A percentile compares a stretch with the other conserved stretches of the same genome.
phyloP scores from a whole-genome alignment of 2,329 filamentous ascomycete genomes.

The Scorias spongiosa region DNA sequence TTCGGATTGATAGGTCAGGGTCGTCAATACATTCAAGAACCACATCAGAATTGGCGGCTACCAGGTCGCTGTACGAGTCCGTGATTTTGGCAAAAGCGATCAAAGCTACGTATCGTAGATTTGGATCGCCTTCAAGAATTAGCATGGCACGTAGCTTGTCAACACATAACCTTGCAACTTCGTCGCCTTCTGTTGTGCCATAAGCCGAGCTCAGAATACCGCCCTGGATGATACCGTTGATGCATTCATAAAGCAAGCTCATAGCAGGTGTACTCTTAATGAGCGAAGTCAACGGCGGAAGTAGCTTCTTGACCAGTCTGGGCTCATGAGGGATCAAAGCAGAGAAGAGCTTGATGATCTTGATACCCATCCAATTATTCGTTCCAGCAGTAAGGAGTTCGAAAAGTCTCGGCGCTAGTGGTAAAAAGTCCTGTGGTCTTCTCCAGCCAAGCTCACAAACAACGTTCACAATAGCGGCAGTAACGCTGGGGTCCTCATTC shows the following conservation, averaged over 20 bases:
- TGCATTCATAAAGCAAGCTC: constrained; percentile 97
- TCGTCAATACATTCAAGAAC: constrained; percentile 95
- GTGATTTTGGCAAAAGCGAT: constrained; percentile 95
- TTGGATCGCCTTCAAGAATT: constrained; percentile 81
- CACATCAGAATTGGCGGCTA: constrained; percentile 86
- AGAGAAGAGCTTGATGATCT: constrained; percentile 95
- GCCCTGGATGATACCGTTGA: constrained; percentile 94
- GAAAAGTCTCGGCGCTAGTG: constrained; percentile 79
- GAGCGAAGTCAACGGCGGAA: constrained; percentile 80
- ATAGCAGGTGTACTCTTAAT: constrained; percentile 92
- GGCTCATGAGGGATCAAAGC: constrained; percentile 87
- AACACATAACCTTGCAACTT: constrained; percentile 84
- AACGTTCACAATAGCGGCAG: constrained; percentile 90
- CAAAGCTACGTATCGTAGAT: constrained; percentile 92
- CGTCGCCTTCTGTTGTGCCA: constrained; percentile 67
- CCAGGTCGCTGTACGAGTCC: constrained; percentile 69
- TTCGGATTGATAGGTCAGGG: constrained; percentile 84
- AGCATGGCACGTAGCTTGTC: constrained; percentile 90
- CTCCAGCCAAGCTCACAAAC: constrained; percentile 93
- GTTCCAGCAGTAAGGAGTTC: constrained; percentile 80
- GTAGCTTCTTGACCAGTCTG: constrained; percentile 73
- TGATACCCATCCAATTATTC: constrained; percentile 99
- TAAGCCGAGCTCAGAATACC: constrained; percentile 78
- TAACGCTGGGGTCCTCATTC: constrained; percentile 80
- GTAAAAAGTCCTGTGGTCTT: constrained; percentile 82